These are phyloP conservation scores for Globisporangium rhizosaccharum DNA, from an alignment of 352 stramenopile genomes.

Conservation along the genomic window DNA sequence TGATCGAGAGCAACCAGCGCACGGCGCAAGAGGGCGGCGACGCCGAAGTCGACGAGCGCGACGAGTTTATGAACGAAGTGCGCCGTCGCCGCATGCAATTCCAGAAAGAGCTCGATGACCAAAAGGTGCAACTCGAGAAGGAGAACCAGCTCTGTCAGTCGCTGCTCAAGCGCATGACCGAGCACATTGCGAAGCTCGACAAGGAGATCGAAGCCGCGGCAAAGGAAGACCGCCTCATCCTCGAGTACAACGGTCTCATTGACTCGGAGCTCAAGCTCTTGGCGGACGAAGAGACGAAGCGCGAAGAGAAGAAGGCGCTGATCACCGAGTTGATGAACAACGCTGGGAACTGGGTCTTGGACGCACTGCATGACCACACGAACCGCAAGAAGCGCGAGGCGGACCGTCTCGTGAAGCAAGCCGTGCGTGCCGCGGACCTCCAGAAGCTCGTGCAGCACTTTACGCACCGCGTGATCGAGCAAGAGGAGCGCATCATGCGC, in stretches of 20 bases:
- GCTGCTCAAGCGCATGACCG: constrained; percentile 75
- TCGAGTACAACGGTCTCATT: constrained; percentile 65
- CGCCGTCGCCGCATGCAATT: constrained; percentile 69
- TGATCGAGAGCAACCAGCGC: constrained; percentile 84
- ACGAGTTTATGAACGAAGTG: constrained; percentile 88
- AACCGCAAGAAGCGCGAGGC: constrained; percentile 86
- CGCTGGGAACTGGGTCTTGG: constrained; percentile 81
- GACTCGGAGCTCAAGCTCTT: constrained; percentile 74
- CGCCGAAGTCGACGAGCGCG: constrained; percentile 66
- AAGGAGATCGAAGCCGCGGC: constrained; percentile 70
- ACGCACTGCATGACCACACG: constrained; percentile 80
- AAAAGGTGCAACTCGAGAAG: constrained; percentile 63
- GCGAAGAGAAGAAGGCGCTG: constrained; percentile 84
- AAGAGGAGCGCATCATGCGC: constrained; percentile 87
- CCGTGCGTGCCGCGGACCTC: constrained; percentile 72
- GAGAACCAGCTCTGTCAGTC: constrained; percentile 79
- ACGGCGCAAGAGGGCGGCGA: constrained; percentile 72
- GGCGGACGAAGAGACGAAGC: constrained; percentile 76
- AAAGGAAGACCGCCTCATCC: constrained; percentile 66
- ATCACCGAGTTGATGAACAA: constrained; percentile 86
- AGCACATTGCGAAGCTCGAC: constrained; percentile 78
- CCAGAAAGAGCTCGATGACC: constrained; percentile 81
- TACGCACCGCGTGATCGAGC: constrained; percentile 85
- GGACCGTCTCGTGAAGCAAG: constrained; percentile 80
- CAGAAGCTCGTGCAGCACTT: constrained; percentile 88